Evolutionary conservation across 345 rosid genomes (phyloP), one percentile per base, ranked within the genome.

Genomic region (Boechera retrofracta): DNA sequence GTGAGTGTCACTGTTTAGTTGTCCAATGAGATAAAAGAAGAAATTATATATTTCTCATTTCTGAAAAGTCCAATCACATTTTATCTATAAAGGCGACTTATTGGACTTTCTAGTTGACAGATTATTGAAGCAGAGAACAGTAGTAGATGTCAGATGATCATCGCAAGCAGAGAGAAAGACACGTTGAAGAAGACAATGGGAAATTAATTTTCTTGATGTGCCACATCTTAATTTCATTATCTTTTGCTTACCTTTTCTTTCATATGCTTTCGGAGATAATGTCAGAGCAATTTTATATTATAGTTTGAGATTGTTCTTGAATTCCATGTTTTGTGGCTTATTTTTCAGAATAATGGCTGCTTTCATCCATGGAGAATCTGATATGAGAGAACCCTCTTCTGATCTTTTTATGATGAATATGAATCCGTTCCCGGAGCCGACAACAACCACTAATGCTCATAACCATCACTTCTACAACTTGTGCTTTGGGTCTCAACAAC

Each of bases 1-100:
- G 78, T 74, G 78, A 74, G 26, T 54, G 65, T 74, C 78, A 74
- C 78, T 66, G 78, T 74, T 74, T 45, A 45, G 72, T 66, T 57
- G 72, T 66, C 78, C 78, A 74, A 74, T 74, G 57, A 74, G 2
- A 74, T 45, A 10, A 55, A 58, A 35, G 72, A 74, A 56, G 65
- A 74, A 66, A 74, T 15, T 6, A 47, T 35, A 75, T 28, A 57
- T 64, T 65, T 65, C 47, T 24, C 15, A 55, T 21, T 63, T 66
- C 33, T 75, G 41, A 67, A 75, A 75, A 66, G 73, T 75, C 67
- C 49, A 75, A 57, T 66, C 52, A 53, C 26, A 64, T 1, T 18
- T 73, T 16, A 52, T 63, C 29, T 52, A 63, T 28, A 29, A 62
- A 51, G 63, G 12, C 24, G 52, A 72, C 62, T 73, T 49, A 38